Base-by-base conservation (phyloP, 2,329 filamentous ascomycete species). In the Colletotrichum liriopes region DNA sequence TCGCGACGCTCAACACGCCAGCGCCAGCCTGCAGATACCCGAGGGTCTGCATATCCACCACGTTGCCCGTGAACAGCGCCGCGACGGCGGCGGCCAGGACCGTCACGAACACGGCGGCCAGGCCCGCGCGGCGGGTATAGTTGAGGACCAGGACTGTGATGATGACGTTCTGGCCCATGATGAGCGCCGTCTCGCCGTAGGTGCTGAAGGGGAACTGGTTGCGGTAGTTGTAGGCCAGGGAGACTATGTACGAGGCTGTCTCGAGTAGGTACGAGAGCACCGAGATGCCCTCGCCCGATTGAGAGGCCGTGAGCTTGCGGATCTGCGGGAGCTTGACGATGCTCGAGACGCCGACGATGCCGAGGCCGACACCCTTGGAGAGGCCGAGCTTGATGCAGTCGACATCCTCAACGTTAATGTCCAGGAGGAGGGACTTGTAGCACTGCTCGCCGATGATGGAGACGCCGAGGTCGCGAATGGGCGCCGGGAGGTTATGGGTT, bases 281-380 rank as follows among this genome's bases (percentile, higher is more conserved):
- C 60, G 92, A 94, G 73, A 99, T 89, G 77, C 96, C 96, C 55
- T 91, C 90, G 37, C 95, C 91, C 61, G 94, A 98, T 78, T 91
- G 90, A 59, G 94, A 95, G 79, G 88, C 88, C 78, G 96, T 84
- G 63, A 99, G 91, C 87, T 99, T 99, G 82, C 98, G 83, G 80
- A 99, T 96, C 86, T 99, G 96, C 0, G 96, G 96, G 35, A 99
- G 91, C 86, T 99, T 99, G 86, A 99, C 95, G 77, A 98, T 91
- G 66, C 94, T 92, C 37, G 93, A 95, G 65, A 95, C 94, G 76
- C 89, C 93, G 80, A 99, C 95, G 84, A 99, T 99, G 81, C 92
- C 96, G 77, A 98, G 92, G 69, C 96, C 96, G 20, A 99, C 91
- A 3, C 89, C 94, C 86, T 99, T 99, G 79, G 94, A 97, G 79